These are phyloP conservation scores for Suhomyces bokatorum DNA, from an alignment of 1,139 yeast genomes.

Conservation along the genomic window DNA sequence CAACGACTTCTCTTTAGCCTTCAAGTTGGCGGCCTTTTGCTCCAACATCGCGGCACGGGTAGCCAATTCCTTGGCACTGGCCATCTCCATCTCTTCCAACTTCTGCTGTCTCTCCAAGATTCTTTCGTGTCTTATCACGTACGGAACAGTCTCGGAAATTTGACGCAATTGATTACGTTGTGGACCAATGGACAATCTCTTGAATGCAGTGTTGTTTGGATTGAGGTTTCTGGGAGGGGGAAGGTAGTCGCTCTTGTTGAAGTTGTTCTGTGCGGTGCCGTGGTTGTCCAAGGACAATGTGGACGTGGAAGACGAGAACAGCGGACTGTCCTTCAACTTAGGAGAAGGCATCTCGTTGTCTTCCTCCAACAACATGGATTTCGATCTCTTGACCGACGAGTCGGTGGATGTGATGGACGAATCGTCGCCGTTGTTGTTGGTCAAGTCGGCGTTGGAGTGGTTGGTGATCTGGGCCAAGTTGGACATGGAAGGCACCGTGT, in stretches of 20 bases:
- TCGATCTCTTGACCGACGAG: constrained; percentile 28
- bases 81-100: constrained; percentile 75
- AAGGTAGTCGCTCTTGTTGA: constrained; percentile 26
- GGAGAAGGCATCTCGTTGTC: constrained; percentile 31
- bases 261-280: not conserved
- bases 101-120: constrained; percentile 73
- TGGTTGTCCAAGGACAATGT: constrained; percentile 25
- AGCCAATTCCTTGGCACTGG: constrained; percentile 71
- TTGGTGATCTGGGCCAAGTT: constrained; percentile 60
- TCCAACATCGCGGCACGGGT: constrained; percentile 74
- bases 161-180: constrained; percentile 71
- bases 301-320: constrained; percentile 36
- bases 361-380: constrained; percentile 41
- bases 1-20: constrained; percentile 60
- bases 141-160: constrained; percentile 80
- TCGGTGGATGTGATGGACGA: constrained; percentile 27
- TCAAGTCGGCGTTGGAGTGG: constrained; percentile 15
- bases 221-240: constrained; percentile 37
- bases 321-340: constrained; percentile 29
- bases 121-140: constrained; percentile 73
- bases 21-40: constrained; percentile 71
- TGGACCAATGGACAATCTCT: constrained; percentile 57
- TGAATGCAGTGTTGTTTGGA: constrained; percentile 49
- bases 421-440: constrained; percentile 14
- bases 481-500: constrained; percentile 59